These are phyloP conservation scores for Daedalea quercina DNA, from an alignment of 768 basidiomycete species.

Conservation along the genomic window DNA sequence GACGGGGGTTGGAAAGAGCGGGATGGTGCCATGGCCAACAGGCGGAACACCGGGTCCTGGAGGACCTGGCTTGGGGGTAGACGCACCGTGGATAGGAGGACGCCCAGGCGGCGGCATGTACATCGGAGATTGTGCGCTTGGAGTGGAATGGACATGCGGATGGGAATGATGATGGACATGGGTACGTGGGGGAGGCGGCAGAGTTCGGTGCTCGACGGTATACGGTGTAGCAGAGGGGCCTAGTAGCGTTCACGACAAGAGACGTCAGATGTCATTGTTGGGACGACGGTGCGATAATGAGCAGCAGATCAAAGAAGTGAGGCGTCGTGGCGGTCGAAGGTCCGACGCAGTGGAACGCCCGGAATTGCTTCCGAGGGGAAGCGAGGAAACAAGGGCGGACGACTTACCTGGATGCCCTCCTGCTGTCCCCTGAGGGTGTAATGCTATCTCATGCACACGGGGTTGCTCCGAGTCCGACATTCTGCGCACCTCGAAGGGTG, in stretches of 20 bases:
- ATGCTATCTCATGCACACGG: constrained; percentile 14
- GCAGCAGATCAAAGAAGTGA: background rate
- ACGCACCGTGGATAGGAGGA: constrained; percentile 6
- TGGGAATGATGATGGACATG: constrained; percentile 15
- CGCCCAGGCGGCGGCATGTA: constrained; percentile 18
- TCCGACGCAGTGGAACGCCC: background rate
- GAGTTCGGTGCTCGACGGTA: background rate
- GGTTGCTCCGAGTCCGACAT: constrained; percentile 13
- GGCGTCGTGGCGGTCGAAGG: constrained; percentile 1
- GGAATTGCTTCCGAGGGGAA: background rate
- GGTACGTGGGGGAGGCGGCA: constrained; percentile 7
- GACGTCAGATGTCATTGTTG: background rate
- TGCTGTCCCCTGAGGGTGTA: constrained; percentile 2
- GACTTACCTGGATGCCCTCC: constrained; percentile 1
- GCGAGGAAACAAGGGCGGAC: constrained; percentile 3
- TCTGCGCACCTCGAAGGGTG: constrained; percentile 15
- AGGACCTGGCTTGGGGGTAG: constrained; percentile 5
- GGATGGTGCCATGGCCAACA: constrained; percentile 14
- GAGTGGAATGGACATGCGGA: constrained; percentile 15
- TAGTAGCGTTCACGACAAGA: background rate
- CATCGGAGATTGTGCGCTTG: constrained; percentile 16
- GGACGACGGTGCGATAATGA: background rate
- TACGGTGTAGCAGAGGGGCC: background rate
- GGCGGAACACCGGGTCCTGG: constrained; percentile 3
- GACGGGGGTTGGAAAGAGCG: constrained; percentile 18